Percentiles rank a stretch among this genome's conserved stretches.
phyloP scores from a whole-genome alignment of 768 basidiomycete species.

The Leccinum arenicola region DNA sequence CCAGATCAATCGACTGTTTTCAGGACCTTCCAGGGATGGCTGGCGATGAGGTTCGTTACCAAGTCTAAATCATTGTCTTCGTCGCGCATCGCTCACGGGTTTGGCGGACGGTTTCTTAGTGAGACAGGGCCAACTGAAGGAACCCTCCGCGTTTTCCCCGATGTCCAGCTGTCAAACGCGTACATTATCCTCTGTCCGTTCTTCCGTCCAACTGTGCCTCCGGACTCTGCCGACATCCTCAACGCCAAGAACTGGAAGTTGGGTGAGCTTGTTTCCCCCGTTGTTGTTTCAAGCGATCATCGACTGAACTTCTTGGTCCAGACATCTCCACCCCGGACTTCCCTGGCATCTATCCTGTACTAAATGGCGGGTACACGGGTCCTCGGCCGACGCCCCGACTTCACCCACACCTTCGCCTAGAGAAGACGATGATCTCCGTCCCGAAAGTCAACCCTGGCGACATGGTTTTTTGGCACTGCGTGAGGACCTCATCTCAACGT shows the following conservation, averaged over 20 bases:
- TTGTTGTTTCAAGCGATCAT: constrained; percentile 21
- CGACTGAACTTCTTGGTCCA: constrained; percentile 19
- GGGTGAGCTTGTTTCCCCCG: constrained; percentile 28
- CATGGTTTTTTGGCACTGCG: constrained; percentile 77
- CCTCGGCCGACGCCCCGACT: constrained; percentile 50
- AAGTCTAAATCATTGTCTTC: neutral
- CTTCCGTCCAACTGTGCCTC: constrained; percentile 51
- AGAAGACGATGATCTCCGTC: constrained; percentile 64
- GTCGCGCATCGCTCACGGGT: neutral
- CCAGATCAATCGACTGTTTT: constrained; percentile 53
- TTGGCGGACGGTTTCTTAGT: constrained; percentile 26
- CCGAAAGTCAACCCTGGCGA: constrained; percentile 75
- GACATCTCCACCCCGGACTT: constrained; percentile 49
- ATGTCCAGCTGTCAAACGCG: constrained; percentile 62
- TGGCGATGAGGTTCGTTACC: constrained; percentile 54
- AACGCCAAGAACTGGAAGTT: constrained; percentile 55
- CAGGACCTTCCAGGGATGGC: constrained; percentile 77
- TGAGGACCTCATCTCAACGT: constrained; percentile 17
- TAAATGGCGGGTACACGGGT: constrained; percentile 27
- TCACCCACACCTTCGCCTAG: constrained; percentile 68
- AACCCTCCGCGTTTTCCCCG: constrained; percentile 68
- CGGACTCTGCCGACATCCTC: constrained; percentile 40
- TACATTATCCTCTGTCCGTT: constrained; percentile 77
- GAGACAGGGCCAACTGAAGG: constrained; percentile 70
- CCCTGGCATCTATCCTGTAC: constrained; percentile 40